Percentiles rank a stretch among this genome's conserved stretches.
phyloP scores from a whole-genome alignment of 768 basidiomycete genomes.

The Boletus huronensis region DNA sequence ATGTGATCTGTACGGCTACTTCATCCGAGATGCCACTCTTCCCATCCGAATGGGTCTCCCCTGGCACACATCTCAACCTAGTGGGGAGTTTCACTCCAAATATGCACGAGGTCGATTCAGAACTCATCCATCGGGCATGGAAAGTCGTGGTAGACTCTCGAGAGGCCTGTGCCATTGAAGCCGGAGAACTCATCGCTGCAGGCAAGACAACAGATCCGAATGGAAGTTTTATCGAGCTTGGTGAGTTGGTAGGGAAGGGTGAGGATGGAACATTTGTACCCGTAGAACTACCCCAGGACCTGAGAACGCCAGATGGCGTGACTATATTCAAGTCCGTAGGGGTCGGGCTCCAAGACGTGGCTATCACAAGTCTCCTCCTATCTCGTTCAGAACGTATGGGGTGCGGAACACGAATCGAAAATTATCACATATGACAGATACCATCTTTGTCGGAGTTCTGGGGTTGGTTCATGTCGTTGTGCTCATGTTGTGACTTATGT shows the following conservation, averaged over 20 bases:
- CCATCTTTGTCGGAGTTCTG: not conserved
- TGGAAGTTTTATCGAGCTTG: constrained; percentile 60
- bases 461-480: not conserved
- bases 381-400: constrained; percentile 52
- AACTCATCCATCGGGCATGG: constrained; percentile 53
- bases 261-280: constrained; percentile 8
- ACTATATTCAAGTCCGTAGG: constrained; percentile 90
- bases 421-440: not conserved
- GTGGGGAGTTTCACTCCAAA: constrained; percentile 78
- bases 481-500: not conserved
- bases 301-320: constrained; percentile 41
- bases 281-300: constrained; percentile 10
- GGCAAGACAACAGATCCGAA: constrained; percentile 37
- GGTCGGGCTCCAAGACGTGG: constrained; percentile 83
- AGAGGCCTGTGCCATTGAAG: constrained; percentile 67
- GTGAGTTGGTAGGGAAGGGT: constrained; percentile 46
- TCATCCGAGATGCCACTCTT: constrained; percentile 70
- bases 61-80: constrained; percentile 67
- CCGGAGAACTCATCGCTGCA: constrained; percentile 72
- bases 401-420: constrained; percentile 40
- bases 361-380: constrained; percentile 69
- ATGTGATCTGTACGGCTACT: constrained; percentile 72
- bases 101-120: constrained; percentile 73
- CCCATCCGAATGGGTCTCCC: constrained; percentile 56
- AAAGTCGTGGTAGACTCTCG: constrained; percentile 71